A percentile compares a stretch with the other conserved stretches of the same genome.
These are phyloP conservation scores for Leccinum longicurvipes DNA, from an alignment of 768 basidiomycete species.

Conservation along the genomic window DNA sequence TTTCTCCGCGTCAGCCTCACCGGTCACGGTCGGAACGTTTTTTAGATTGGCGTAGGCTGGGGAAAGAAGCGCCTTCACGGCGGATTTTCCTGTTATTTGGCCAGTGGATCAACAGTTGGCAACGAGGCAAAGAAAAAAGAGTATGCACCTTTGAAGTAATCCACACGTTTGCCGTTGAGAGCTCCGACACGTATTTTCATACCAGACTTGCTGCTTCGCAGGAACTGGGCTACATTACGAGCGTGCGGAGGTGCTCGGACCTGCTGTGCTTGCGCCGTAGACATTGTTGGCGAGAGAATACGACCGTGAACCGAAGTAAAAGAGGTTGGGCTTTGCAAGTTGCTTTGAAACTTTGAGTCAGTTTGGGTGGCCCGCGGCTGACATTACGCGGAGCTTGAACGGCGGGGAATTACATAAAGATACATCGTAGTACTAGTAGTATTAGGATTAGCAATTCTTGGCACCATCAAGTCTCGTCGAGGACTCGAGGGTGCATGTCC, in stretches of 20 bases:
- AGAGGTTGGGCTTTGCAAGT: too few relatives aligned
- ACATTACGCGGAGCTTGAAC: too few relatives aligned
- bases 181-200: conserved; percentile 89
- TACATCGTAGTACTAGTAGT: too few relatives aligned
- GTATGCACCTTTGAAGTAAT: conserved; percentile 93
- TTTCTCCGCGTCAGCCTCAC: conserved; percentile 70
- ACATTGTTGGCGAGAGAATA: conserved; percentile 24
- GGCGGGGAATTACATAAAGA: too few relatives aligned
- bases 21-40: conserved; percentile 67
- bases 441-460: too few relatives aligned
- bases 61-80: conserved; percentile 86
- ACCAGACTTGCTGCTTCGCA: conserved; percentile 81
- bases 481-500: conserved; percentile 31
- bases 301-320: neutral
- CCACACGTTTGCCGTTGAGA: conserved; percentile 89
- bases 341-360: too few relatives aligned
- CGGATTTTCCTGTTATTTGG: conserved; percentile 71
- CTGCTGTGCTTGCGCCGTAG: conserved; percentile 62
- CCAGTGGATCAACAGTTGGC: neutral
- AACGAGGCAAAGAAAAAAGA: neutral
- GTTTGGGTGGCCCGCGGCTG: too few relatives aligned
- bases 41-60: conserved; percentile 91
- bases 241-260: conserved; percentile 75
- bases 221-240: conserved; percentile 79
- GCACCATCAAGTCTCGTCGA: too few relatives aligned